phyloP scores from a whole-genome alignment of 768 basidiomycete genomes.

The Clitopilus passeckerianus region DNA sequence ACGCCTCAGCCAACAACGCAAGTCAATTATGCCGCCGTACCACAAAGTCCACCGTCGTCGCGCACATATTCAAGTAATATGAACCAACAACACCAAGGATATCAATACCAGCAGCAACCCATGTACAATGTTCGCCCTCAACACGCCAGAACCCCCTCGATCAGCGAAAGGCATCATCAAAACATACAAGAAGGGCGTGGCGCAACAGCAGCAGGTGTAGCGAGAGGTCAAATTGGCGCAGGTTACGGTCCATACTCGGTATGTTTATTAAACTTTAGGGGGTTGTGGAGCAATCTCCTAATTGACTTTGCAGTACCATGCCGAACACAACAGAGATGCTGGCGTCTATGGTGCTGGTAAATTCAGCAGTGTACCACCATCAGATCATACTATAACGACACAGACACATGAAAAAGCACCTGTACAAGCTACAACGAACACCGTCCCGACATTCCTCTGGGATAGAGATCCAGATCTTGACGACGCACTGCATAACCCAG shows the following conservation, averaged over 20 bases:
- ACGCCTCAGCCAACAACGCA: conserved; percentile 30
- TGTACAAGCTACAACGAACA: conserved; percentile 41
- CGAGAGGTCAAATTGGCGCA: conserved; percentile 71
- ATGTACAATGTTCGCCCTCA: conserved; percentile 15
- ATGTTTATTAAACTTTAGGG: conserved; percentile 18
- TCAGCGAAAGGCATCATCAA: conserved; percentile 16
- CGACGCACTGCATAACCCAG: conserved; percentile 87
- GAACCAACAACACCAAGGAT: conserved; percentile 22
- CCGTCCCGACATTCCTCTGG: conserved; percentile 71
- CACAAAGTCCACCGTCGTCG: conserved; percentile 45
- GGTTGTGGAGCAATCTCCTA: conserved; percentile 5
- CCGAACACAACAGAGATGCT: conserved; percentile 36
- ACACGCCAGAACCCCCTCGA: conserved; percentile 17
- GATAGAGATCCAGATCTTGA: conserved; percentile 86
- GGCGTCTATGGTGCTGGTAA: conserved; percentile 44
- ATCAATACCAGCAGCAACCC: conserved; percentile 10
- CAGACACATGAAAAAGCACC: conserved; percentile 22
- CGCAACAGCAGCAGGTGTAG: conserved; percentile 73
- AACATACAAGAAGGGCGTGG: conserved; percentile 33
- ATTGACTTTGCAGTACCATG: conserved; percentile 46
- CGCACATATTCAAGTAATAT: conserved; percentile 15
- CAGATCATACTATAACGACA: conserved; percentile 30
- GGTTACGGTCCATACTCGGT: conserved; percentile 90
- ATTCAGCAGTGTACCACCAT: conserved; percentile 46
- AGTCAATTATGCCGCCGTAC: conserved; percentile 63